A percentile compares a stretch with the other conserved stretches of the same genome.
These are phyloP conservation scores for Phytophthora litchii DNA, from an alignment of 352 stramenopile species.

Conservation along the genomic window DNA sequence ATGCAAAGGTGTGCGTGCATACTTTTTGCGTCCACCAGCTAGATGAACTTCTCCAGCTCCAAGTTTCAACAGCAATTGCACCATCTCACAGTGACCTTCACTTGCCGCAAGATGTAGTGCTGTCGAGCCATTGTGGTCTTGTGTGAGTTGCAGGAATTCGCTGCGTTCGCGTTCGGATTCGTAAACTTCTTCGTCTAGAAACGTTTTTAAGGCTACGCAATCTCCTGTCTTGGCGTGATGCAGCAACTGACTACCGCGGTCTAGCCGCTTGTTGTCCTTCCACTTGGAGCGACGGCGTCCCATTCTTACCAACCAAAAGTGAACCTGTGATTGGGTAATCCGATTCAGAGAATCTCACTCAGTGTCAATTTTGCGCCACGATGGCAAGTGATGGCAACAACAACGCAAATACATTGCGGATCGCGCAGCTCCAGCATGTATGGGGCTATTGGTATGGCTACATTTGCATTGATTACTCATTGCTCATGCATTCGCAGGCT, in stretches of 20 bases:
- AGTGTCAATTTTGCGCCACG: constrained; percentile 4
- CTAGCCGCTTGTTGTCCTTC: constrained; percentile 52
- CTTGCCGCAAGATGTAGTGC: constrained; percentile 67
- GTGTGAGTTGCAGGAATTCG: constrained; percentile 64
- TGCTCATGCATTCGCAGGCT: constrained; percentile 32
- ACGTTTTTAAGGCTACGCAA: constrained; percentile 33
- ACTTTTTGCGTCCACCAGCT: constrained; percentile 63
- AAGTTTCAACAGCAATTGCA: constrained; percentile 47
- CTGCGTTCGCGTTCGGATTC: constrained; percentile 21
- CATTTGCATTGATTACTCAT: background rate
- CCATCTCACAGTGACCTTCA: constrained; percentile 56
- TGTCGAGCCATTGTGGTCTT: constrained; percentile 72
- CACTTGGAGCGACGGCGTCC: constrained; percentile 72
- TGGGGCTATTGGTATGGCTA: background rate
- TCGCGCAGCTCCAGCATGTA: constrained; percentile 27
- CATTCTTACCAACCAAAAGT: constrained; percentile 44
- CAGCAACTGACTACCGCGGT: constrained; percentile 51
- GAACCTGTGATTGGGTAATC: constrained; percentile 34
- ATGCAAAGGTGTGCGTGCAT: constrained; percentile 74
- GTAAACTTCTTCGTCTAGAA: constrained; percentile 32
- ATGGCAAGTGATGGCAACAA: constrained; percentile 8
- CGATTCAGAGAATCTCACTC: constrained; percentile 1
- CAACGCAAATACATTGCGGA: constrained; percentile 8
- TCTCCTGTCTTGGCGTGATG: constrained; percentile 52
- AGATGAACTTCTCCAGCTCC: constrained; percentile 69